phyloP scores from a whole-genome alignment of 2,329 filamentous ascomycete species.

The Calonectria henricotiae region DNA sequence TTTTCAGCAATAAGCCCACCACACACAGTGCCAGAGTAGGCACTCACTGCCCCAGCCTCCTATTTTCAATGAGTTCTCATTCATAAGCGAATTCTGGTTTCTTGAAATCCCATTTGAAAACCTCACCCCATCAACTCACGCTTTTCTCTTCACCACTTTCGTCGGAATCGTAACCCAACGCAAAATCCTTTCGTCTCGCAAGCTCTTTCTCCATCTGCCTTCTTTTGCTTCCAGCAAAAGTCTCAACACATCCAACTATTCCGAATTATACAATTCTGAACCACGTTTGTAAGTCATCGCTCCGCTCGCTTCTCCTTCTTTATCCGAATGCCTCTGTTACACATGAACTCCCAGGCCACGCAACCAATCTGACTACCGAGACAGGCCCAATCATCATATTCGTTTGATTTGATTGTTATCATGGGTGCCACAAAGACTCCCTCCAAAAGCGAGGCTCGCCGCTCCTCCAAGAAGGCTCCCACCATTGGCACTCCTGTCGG shows the following conservation, averaged over 20 bases:
- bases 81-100: slow-evolving; percentile 15
- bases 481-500: slow-evolving; percentile 37
- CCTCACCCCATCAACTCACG: slow-evolving; percentile 10
- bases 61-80: not conserved
- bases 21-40: not conserved
- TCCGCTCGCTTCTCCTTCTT: not conserved
- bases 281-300: slow-evolving; percentile 10
- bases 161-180: slow-evolving; percentile 3
- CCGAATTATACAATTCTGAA: not conserved
- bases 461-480: slow-evolving; percentile 35
- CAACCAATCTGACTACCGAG: not conserved
- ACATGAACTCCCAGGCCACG: not conserved
- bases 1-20: not conserved
- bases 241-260: not conserved
- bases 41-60: not conserved
- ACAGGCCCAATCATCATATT: not conserved
- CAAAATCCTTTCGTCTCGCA: not conserved
- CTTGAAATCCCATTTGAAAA: slow-evolving; percentile 13
- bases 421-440: slow-evolving; percentile 46
- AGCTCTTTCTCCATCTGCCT: not conserved
- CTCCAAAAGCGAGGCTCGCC: slow-evolving; percentile 39
- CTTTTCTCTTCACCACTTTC: slow-evolving; percentile 8
- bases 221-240: not conserved
- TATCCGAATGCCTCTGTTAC: not conserved
- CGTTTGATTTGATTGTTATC: not conserved